These are phyloP conservation scores for Pythium monospermum DNA, from an alignment of 352 stramenopile genomes.

Conservation along the genomic window DNA sequence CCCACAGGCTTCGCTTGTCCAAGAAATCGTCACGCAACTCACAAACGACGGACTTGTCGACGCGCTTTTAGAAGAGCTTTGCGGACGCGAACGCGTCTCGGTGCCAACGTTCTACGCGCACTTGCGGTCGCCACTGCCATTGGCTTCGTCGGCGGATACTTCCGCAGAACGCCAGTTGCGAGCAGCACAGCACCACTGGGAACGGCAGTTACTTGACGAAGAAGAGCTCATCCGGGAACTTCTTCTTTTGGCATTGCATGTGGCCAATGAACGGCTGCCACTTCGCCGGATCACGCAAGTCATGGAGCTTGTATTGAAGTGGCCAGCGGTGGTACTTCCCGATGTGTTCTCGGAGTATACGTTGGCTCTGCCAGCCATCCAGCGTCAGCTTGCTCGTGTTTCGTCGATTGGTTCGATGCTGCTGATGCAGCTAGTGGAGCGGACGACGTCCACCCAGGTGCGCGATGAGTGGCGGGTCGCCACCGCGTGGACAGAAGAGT, in stretches of 20 bases:
- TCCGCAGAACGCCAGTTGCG: slow-evolving; percentile 10
- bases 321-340: slow-evolving; percentile 17
- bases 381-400: slow-evolving; percentile 13
- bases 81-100: slow-evolving; percentile 29
- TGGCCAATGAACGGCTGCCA: slow-evolving; percentile 33
- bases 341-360: slow-evolving; percentile 22
- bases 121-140: slow-evolving; percentile 11
- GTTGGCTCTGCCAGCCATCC: slow-evolving; percentile 8
- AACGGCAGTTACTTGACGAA: slow-evolving; percentile 56
- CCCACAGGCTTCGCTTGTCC: slow-evolving; percentile 25
- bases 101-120: slow-evolving; percentile 35
- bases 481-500: slow-evolving; percentile 7
- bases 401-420: slow-evolving; percentile 12
- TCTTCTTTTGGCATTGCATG: slow-evolving; percentile 42
- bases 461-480: slow-evolving; percentile 10
- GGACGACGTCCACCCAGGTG: slow-evolving; percentile 8
- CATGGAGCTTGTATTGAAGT: slow-evolving; percentile 18
- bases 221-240: slow-evolving; percentile 53
- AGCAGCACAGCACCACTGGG: slow-evolving; percentile 37
- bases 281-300: slow-evolving; percentile 12
- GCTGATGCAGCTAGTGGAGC: slow-evolving; percentile 15
- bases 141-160: too few relatives aligned
- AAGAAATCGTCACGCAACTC: slow-evolving; percentile 41
- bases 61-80: slow-evolving; percentile 52
- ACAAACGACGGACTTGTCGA: slow-evolving; percentile 52